Conservation (phyloP, 2,329 filamentous ascomycete species). For the Pseudogymnoascus sp. region DNA sequence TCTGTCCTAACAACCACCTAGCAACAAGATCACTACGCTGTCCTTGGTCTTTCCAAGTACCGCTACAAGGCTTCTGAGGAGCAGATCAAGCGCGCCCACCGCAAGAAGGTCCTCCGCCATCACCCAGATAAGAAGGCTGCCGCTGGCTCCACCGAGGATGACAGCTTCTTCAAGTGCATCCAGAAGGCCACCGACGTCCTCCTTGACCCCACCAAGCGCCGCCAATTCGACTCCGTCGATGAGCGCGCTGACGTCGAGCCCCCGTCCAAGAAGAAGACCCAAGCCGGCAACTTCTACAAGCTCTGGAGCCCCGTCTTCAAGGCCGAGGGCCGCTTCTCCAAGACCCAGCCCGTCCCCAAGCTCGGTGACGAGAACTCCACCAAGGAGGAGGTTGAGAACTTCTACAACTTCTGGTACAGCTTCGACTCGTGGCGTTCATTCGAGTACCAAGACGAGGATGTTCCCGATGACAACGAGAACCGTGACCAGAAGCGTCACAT, state of each 20-base stretch:
- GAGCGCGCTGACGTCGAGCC: conserved; percentile 88
- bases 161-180: conserved; percentile 99
- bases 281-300: conserved; percentile 91
- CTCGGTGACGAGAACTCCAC: conserved; percentile 78
- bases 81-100: conserved; percentile 97
- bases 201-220: conserved; percentile 81
- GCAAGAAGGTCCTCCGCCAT: conserved; percentile 98
- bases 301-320: conserved; percentile 88
- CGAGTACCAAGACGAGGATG: conserved; percentile 97
- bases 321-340: conserved; percentile 87
- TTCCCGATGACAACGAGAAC: conserved; percentile 97
- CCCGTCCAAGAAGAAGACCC: conserved; percentile 81
- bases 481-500: conserved; percentile 98
- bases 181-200: conserved; percentile 96
- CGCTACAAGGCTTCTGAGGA: conserved; percentile 90
- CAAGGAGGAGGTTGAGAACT: conserved; percentile 84
- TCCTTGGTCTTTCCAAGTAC: conserved; percentile 88
- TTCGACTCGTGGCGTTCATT: conserved; percentile 97
- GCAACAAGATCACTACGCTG: conserved; percentile 95
- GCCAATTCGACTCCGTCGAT: conserved; percentile 95
- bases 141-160: conserved; percentile 77
- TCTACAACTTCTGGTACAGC: conserved; percentile 99
- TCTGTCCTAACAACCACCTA: conserved; percentile 32
- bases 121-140: conserved; percentile 99
- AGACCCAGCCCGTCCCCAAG: conserved; percentile 76